phyloP scores from a whole-genome alignment of 2,329 filamentous ascomycete species.

The Paraphoma chrysanthemicola region DNA sequence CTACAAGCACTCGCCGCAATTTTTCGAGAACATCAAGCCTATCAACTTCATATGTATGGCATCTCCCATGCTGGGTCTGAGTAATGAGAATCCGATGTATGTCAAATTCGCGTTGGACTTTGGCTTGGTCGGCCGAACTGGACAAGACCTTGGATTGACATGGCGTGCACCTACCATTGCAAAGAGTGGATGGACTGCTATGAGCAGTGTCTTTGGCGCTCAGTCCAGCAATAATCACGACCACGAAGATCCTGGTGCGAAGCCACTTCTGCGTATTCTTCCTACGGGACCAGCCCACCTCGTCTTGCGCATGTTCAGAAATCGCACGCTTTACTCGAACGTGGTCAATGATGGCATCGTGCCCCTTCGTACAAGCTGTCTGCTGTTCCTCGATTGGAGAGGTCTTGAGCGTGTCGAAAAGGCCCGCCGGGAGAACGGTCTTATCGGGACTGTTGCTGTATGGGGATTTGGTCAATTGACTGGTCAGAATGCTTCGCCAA shows the following conservation, averaged over 20 bases:
- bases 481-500: conserved; percentile 68
- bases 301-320: conserved; percentile 85
- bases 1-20: conserved; percentile 90
- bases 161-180: conserved; percentile 90
- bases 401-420: conserved; percentile 93
- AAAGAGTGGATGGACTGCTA: conserved; percentile 84
- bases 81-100: conserved; percentile 97
- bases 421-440: conserved; percentile 85
- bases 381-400: conserved; percentile 97
- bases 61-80: conserved; percentile 86
- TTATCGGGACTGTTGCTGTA: conserved; percentile 90
- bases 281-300: conserved; percentile 90
- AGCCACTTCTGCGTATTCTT: conserved; percentile 85
- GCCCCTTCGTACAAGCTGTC: conserved; percentile 88
- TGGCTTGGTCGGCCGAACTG: conserved; percentile 92
- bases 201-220: conserved; percentile 81
- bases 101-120: conserved; percentile 97
- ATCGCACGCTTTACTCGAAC: conserved; percentile 92
- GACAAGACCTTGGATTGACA: conserved; percentile 91
- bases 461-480: conserved; percentile 96
- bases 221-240: conserved; percentile 62
- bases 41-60: conserved; percentile 91
- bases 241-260: conserved; percentile 76
- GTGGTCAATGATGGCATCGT: conserved; percentile 98
- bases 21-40: conserved; percentile 85